A percentile compares a stretch with the other conserved stretches of the same genome.
phyloP scores from a whole-genome alignment of 2,329 filamentous ascomycete genomes.

The Talaromyces pinophilus region DNA sequence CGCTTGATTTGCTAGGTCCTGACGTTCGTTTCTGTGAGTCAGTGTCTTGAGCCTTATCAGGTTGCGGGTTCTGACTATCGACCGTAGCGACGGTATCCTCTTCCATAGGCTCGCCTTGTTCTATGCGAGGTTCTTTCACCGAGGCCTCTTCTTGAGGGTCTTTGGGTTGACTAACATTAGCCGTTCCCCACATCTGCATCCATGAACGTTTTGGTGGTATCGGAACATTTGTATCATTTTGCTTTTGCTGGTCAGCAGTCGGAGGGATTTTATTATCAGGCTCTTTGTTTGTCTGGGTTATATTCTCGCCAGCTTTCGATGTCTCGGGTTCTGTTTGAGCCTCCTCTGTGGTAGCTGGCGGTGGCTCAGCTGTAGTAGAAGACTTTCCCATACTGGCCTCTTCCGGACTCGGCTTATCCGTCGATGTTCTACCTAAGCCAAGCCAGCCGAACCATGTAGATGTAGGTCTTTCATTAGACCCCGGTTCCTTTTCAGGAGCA shows the following conservation, averaged over 20 bases:
- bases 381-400: constrained; percentile 26
- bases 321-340: constrained; percentile 22
- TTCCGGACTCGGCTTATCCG: constrained; percentile 17
- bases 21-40: constrained; percentile 28
- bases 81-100: constrained; percentile 26
- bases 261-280: neutral
- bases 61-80: constrained; percentile 27
- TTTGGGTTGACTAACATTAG: constrained; percentile 29
- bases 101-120: constrained; percentile 23
- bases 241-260: neutral
- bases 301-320: constrained; percentile 22
- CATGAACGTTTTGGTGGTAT: constrained; percentile 44
- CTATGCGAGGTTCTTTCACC: constrained; percentile 23
- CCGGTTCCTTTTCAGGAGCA: neutral
- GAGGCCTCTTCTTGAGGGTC: constrained; percentile 25
- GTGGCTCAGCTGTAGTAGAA: constrained; percentile 22
- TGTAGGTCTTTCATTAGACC: constrained; percentile 29
- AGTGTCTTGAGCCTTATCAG: constrained; percentile 27
- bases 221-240: constrained; percentile 25
- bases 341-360: constrained; percentile 25
- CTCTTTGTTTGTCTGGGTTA: neutral
- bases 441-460: constrained; percentile 27
- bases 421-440: constrained; percentile 15
- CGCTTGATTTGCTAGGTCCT: constrained; percentile 35
- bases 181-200: constrained; percentile 49